Base-by-base conservation (phyloP, 2,329 filamentous ascomycete genomes). In the Paracorniculantispora psalliotae region DNA sequence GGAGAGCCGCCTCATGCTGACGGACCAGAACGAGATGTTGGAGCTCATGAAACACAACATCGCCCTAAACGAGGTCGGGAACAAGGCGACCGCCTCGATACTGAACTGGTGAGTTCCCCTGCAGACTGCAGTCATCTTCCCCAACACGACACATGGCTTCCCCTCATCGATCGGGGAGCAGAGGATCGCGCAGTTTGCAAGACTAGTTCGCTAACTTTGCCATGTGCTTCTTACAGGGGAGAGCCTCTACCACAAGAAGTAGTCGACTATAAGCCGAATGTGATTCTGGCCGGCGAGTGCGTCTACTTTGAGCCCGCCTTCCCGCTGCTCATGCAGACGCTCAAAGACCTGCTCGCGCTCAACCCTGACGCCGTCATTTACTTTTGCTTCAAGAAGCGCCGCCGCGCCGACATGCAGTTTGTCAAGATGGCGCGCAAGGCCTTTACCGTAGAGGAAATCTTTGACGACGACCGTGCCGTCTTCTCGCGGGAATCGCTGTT, bases 301-400 rank as follows among this genome's bases (percentile, higher is more conserved):
- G 92, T 96, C 51, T 99, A 97, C 77, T 96, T 96, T 72, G 94
- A 97, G 73, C 92, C 93, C 2, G 91, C 94, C 1, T 97, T 97
- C 69, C 92, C 93, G 30, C 79, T 97, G 35, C 81, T 99, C 49
- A 82, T 94, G 68, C 77, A 85, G 63, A 97, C 93, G 6, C 76
- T 97, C 64, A 78, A 83, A 61, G 85, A 90, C 63, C 79, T 97
- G 50, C 79, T 96, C 63, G 81, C 83, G 17, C 81, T 92, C 46
- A 92, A 88, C 71, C 88, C 88, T 23, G 72, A 78, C 46, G 81
- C 83, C 12, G 77, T 81, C 10, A 72, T 88, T 49, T 88, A 85
- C 73, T 97, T 99, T 75, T 96, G 93, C 77, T 97, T 96, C 80
- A 97, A 96, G 80, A 93, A 91, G 76, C 82, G 94, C 65, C 85